Evolutionary conservation across 2,329 filamentous ascomycete species (phyloP).

Genomic region (Graphilbum ipis-grandicollis): DNA sequence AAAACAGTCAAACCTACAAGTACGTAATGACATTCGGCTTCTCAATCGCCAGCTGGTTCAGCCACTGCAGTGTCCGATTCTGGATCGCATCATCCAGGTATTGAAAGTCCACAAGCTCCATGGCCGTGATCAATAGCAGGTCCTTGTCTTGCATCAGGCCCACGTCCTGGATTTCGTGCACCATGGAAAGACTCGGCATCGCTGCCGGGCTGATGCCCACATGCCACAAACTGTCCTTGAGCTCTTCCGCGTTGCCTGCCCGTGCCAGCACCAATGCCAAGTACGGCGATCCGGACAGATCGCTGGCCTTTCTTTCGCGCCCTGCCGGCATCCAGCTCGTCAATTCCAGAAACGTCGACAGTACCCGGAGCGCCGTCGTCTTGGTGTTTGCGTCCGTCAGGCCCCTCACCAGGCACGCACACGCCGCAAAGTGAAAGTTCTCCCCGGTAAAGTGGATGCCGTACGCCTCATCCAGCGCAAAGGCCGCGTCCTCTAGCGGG

Average conservation of each 20-base stretch:
- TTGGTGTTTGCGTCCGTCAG: conserved; percentile 45
- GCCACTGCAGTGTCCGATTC: conserved; percentile 38
- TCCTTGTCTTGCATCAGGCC: conserved; percentile 38
- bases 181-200: conserved; percentile 21
- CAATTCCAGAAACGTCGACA: conserved; percentile 44
- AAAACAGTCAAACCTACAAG: conserved; percentile 28
- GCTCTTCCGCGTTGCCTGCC: conserved; percentile 36
- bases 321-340: conserved; percentile 17
- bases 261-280: conserved; percentile 41
- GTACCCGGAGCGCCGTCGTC: conserved; percentile 37
- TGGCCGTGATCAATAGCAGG: conserved; percentile 42
- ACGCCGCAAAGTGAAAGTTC: conserved; percentile 50
- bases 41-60: conserved; percentile 35
- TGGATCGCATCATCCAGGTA: conserved; percentile 46
- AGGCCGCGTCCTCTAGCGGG: conserved; percentile 43
- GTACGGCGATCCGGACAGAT: conserved; percentile 34
- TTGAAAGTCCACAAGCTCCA: conserved; percentile 49
- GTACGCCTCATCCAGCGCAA: conserved; percentile 45
- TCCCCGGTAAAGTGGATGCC: conserved; percentile 47
- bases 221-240: conserved; percentile 45
- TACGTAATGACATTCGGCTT: conserved; percentile 39
- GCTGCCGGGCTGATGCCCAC: conserved; percentile 31
- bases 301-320: conserved; percentile 7
- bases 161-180: conserved; percentile 25
- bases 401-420: conserved; percentile 45